Base-by-base conservation (phyloP, 148 eudicot species). In the Linanthus parryae region DNA sequence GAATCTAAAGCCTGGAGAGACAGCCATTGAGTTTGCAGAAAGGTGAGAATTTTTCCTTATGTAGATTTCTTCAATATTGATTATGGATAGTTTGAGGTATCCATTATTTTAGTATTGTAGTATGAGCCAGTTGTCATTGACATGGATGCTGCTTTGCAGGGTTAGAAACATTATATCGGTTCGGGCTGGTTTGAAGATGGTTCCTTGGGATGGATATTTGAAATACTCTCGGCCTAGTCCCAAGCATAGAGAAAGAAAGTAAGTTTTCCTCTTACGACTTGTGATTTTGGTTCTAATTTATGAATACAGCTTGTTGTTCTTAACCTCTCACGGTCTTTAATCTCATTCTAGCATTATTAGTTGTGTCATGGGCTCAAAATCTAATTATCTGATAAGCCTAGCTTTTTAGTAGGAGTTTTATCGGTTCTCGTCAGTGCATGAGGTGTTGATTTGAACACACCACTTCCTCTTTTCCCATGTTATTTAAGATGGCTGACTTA, bases 171-270 rank as follows among this genome's bases (percentile, higher is more conserved):
- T 88, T 66, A 92, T 92, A 53, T 79, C 99, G 30, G 68, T 57
- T 37, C 72, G 96, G 71, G 99, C 96, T n/a, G 96, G 96, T 60
- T 81, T 92, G 41, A 92, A 80, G 47, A 92, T 48, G 80, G 99
- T 92, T 46, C 99, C 96, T 20, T 88, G 96, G 96, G 99, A 88
- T 61, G 99, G 99, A 48, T 88, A 84, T 67, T 67, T 92, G 69
- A 92, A 92, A 72, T 92, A 92, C 45, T 73, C 96, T 22, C 88
- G 99, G 16, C 99, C 99, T 22, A 84, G 94, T 76, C 96, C 96
- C 34, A 79, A 90, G 77, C 94, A 82, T 40, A 81, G 96, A 12
- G 91, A 92, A 59, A 70, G 87, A 61, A 92, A 92, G 96, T 88
- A 88, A 65, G 90, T 63, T 61, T 20, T 30, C 26, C 34, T 57